Evolutionary conservation across 1,284 basidiomycete species (phyloP), one percentile per base, ranked within the genome.

Genomic region (Ustilago lituana): DNA sequence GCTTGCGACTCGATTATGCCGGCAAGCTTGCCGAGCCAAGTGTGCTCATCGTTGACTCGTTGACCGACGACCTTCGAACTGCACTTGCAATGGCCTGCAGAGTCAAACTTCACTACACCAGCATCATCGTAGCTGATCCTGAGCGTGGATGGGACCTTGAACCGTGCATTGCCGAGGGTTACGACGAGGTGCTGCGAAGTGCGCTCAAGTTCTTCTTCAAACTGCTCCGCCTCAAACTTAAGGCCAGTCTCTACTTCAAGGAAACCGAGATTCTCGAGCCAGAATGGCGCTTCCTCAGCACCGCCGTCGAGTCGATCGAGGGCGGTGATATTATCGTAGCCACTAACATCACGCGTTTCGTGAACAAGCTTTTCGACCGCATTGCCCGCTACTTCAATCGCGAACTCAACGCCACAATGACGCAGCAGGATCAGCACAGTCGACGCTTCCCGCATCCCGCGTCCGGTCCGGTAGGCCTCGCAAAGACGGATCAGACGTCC

Each of bases 211-310:
- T 90, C 82, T 96, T 98, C 84, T 98, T 98, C 87, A 90, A 89
- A 78, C 85, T 99, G 29, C 89, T 98, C 26, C 92, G 96, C 74
- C 93, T 91, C 90, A 96, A 97, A 82, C 86, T 99, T 50, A 95
- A 95, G 84, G 92, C 91, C 65, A 91, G 91, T n/a, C 91, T 94
- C 49, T 92, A 95, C 83, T 96, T 97, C 85, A 95, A 96, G 78
- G 95, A 98, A 85, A 97, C 94, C 1, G 96, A 98, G 79, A 89
- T 98, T 22, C 87, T 98, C 27, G 96, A 99, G 82, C 90, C 91
- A 20, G 94, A 98, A 76, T 97, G 94, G 92, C 89, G 90, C 37
- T 96, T 96, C 38, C 89, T 98, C 82, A 93, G 92, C 75, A 92
- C 93, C 78, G 93, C 97, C 38, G 93, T 93, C 49, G 86, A 94